Percentiles rank a stretch among this genome's conserved stretches.
These are phyloP conservation scores for Flammula alnicola DNA, from an alignment of 1,284 basidiomycete species.

Conservation along the genomic window DNA sequence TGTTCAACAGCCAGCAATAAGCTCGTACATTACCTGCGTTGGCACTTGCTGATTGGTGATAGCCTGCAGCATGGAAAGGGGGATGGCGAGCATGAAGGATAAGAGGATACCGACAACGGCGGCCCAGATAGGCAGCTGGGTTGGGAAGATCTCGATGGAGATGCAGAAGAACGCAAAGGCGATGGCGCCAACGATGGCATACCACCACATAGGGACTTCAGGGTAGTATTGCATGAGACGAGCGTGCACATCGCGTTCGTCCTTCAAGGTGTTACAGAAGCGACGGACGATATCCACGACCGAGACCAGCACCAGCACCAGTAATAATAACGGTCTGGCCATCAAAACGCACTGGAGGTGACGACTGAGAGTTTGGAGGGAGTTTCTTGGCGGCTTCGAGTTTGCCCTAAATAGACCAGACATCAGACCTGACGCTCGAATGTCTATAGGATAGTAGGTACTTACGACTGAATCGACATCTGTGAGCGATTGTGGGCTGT, in stretches of 20 bases:
- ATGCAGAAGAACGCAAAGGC: constrained; percentile 67
- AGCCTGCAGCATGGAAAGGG: constrained; percentile 82
- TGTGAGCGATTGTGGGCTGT: constrained; percentile 68
- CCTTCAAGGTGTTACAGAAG: constrained; percentile 63
- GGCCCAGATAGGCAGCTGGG: constrained; percentile 79
- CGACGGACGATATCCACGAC: constrained; percentile 81
- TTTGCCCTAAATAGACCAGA: constrained; percentile 49
- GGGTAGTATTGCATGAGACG: constrained; percentile 82
- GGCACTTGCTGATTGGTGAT: constrained; percentile 81
- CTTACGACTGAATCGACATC: constrained; percentile 74
- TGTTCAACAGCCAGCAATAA: constrained; percentile 75
- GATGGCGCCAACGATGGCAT: constrained; percentile 59
- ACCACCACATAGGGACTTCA: constrained; percentile 85
- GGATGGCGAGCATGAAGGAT: constrained; percentile 62
- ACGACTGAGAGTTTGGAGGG: constrained; percentile 75
- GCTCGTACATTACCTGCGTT: constrained; percentile 74
- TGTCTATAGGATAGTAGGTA: not conserved
- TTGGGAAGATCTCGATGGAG: constrained; percentile 70
- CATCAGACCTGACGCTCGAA: not conserved
- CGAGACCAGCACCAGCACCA: constrained; percentile 92
- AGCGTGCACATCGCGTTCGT: constrained; percentile 84
- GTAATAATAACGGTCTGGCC: constrained; percentile 95
- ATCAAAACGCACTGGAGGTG: constrained; percentile 80
- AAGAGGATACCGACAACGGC: constrained; percentile 63
- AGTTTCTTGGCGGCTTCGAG: constrained; percentile 73